Conservation (phyloP, 306 rosid species). For the Glycine tomentella region DNA sequence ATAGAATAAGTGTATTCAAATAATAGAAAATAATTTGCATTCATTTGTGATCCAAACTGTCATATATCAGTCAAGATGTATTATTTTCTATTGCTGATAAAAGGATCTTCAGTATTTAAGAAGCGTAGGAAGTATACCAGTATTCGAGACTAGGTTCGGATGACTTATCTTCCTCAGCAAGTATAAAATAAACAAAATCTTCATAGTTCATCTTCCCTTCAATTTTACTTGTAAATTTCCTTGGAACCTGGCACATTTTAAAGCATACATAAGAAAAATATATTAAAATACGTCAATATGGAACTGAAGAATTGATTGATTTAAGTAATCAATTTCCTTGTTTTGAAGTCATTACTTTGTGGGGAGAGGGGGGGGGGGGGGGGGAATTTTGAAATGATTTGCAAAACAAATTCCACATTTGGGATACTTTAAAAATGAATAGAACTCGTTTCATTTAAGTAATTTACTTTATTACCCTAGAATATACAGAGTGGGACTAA, state of each 20-base stretch:
- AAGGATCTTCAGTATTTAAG: slow-evolving; percentile 43
- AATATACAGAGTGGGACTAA: background rate
- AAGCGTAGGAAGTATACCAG: slow-evolving; percentile 68
- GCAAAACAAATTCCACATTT: slow-evolving; percentile 39
- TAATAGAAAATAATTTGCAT: slow-evolving; percentile 37
- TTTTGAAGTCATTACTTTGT: slow-evolving; percentile 1
- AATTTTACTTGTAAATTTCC: slow-evolving; percentile 87
- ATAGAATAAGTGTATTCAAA: background rate
- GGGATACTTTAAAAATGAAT: slow-evolving; percentile 25
- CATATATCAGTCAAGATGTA: slow-evolving; percentile 38
- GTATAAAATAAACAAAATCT: slow-evolving; percentile 98
- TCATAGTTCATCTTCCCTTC: slow-evolving; percentile 99
- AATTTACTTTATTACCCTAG: background rate
- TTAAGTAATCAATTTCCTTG: slow-evolving; percentile 15
- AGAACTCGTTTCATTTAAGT: background rate
- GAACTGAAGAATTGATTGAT: background rate
- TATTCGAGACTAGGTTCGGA: slow-evolving; percentile 97
- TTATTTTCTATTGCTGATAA: slow-evolving; percentile 16
- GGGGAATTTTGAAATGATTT: background rate
- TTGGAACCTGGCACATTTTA: slow-evolving; percentile 69
- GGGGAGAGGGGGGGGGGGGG: too few species aligned
- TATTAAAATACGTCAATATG: background rate
- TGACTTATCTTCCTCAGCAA: slow-evolving; percentile 97
- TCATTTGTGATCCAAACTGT: slow-evolving; percentile 33
- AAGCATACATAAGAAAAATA: slow-evolving; percentile 23